phyloP scores from a whole-genome alignment of 257 asterid species.

The Nicotiana benthamiana region DNA sequence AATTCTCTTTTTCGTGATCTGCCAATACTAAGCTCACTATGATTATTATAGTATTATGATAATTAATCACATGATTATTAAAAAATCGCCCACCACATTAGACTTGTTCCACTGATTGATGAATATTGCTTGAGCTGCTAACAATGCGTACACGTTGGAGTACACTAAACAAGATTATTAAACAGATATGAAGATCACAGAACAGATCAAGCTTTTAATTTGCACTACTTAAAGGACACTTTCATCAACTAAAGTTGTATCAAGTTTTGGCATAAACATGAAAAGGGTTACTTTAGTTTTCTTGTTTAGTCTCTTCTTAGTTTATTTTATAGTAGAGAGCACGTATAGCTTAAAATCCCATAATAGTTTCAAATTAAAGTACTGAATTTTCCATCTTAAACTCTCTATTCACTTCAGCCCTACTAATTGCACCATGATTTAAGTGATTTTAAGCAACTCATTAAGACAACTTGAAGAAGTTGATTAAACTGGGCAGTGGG shows the following conservation, averaged over 20 bases:
- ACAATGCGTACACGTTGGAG: constrained; percentile 27
- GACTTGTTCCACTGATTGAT: not conserved
- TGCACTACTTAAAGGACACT: not conserved
- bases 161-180: constrained; percentile 23
- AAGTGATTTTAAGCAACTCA: too few species aligned
- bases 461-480: too few species aligned
- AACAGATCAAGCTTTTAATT: not conserved
- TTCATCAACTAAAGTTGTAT: too few species aligned
- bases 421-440: too few species aligned
- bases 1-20: too few species aligned
- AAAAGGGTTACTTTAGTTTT: constrained; percentile 14
- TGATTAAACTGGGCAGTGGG: too few species aligned
- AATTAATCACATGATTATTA: not conserved
- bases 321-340: not conserved
- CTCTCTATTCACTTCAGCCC: too few species aligned
- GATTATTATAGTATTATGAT: too few species aligned
- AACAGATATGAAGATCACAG: not conserved
- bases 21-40: too few species aligned
- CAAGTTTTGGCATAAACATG: constrained; percentile 21
- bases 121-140: not conserved
- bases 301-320: not conserved
- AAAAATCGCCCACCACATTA: not conserved
- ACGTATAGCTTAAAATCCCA: too few species aligned
- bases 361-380: too few species aligned
- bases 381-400: too few species aligned